Evolutionary conservation across 164 flowering plant species (phyloP).

Genomic region (Aristolochia contorta): DNA sequence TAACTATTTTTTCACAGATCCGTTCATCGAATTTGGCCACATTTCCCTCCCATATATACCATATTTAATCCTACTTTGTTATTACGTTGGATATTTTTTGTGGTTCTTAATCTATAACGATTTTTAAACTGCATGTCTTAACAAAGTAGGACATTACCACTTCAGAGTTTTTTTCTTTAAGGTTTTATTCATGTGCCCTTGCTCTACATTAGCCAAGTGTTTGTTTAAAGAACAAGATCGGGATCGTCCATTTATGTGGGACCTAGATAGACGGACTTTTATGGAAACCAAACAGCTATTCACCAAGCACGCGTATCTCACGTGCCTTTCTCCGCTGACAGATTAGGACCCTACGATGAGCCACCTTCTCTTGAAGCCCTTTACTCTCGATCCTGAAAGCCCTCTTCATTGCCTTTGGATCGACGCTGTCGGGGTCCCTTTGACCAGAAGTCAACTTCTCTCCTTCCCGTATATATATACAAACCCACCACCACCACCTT

Average conservation of each 20-base stretch:
- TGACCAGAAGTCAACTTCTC: constrained; percentile 34
- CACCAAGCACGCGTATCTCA: background rate
- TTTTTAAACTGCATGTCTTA: no score
- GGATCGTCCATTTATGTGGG: no score
- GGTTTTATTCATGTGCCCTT: no score
- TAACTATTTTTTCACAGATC: no score
- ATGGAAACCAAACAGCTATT: background rate
- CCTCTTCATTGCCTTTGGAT: background rate
- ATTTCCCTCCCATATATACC: no score
- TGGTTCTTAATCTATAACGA: no score
- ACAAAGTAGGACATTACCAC: no score
- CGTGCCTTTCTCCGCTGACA: no score
- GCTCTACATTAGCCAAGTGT: background rate
- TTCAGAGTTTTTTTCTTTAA: no score
- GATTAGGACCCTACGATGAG: background rate
- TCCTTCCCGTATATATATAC: background rate
- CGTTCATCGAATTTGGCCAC: no score
- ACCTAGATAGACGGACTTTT: background rate
- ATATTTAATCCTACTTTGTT: no score
- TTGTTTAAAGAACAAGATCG: background rate
- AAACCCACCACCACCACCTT: background rate
- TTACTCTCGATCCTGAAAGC: background rate
- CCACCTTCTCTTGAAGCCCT: background rate
- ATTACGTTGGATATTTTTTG: no score
- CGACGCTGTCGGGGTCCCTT: constrained; percentile 18